phyloP scores from a whole-genome alignment of 441 rosid species.

The Syzygium syzygioides region DNA sequence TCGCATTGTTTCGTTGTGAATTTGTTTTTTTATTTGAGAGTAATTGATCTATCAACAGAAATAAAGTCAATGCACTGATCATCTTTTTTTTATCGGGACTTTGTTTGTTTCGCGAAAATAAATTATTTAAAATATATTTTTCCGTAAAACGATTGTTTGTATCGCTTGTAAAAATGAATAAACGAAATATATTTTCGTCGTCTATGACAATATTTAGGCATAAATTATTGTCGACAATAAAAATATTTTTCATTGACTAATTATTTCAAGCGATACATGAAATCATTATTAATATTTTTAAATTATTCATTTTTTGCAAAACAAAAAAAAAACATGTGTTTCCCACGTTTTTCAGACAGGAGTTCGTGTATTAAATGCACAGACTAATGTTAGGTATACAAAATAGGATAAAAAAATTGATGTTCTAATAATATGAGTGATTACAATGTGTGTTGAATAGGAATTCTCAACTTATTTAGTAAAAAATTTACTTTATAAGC shows the following conservation, averaged over 20 bases:
- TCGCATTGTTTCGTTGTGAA: not conserved
- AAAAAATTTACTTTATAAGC: not conserved
- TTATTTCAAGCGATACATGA: not conserved
- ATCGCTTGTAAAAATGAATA: not conserved
- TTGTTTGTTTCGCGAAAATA: not conserved
- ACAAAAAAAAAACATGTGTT: not conserved
- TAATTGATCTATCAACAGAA: not conserved
- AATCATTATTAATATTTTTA: fast-evolving
- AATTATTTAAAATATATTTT: not conserved
- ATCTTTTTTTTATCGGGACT: not conserved
- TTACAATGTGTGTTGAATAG: not conserved
- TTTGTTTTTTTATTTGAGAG: not conserved
- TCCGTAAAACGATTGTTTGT: not conserved
- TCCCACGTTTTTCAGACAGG: not conserved
- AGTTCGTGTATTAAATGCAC: not conserved
- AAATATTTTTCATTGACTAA: fast-evolving
- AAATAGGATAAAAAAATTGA: not conserved
- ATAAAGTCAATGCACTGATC: not conserved
- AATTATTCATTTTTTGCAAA: not conserved
- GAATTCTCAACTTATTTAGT: not conserved
- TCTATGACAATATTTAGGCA: fast-evolving
- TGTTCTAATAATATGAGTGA: not conserved
- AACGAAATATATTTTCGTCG: not conserved
- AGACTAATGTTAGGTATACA: not conserved
- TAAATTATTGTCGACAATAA: fast-evolving